phyloP scores from a whole-genome alignment of 495 filamentous ascomycete genomes.

The Achaetomiella virescens region DNA sequence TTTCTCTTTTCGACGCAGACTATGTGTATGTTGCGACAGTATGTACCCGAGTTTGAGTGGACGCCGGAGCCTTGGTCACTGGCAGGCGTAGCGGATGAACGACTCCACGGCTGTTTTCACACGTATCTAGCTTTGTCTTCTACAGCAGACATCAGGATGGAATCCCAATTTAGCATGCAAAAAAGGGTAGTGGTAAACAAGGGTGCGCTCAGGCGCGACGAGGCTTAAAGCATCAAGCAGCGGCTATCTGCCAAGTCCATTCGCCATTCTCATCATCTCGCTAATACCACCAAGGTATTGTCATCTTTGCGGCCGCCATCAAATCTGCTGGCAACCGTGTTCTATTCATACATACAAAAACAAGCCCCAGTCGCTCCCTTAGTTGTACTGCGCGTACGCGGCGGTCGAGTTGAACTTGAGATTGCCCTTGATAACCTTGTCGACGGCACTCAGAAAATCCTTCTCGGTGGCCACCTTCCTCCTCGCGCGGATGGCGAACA shows the following conservation, averaged over 20 bases:
- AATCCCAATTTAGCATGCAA: no score
- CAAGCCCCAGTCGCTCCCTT: conserved; percentile 26
- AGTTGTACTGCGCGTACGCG: conserved; percentile 99
- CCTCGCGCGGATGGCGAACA: conserved; percentile 95
- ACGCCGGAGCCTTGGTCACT: no score
- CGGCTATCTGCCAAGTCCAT: background rate
- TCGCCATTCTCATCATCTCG: background rate
- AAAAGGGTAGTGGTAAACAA: no score
- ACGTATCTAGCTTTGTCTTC: no score
- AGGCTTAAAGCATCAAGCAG: no score
- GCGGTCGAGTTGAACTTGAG: conserved; percentile 99
- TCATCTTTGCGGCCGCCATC: background rate
- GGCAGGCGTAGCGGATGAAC: no score
- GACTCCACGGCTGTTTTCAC: no score
- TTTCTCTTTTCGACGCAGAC: no score
- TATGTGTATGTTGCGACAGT: no score
- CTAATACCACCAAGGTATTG: background rate
- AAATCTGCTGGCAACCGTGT: background rate
- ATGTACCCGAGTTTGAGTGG: no score
- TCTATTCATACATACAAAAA: conserved; percentile 16
- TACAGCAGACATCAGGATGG: no score
- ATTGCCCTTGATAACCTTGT: conserved; percentile 99
- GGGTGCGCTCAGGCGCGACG: no score
- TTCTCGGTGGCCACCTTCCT: conserved; percentile 99
- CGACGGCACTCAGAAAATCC: conserved; percentile 94